These are phyloP conservation scores for Picea abies DNA, from an alignment of 83 land plant genomes.

Conservation along the genomic window DNA sequence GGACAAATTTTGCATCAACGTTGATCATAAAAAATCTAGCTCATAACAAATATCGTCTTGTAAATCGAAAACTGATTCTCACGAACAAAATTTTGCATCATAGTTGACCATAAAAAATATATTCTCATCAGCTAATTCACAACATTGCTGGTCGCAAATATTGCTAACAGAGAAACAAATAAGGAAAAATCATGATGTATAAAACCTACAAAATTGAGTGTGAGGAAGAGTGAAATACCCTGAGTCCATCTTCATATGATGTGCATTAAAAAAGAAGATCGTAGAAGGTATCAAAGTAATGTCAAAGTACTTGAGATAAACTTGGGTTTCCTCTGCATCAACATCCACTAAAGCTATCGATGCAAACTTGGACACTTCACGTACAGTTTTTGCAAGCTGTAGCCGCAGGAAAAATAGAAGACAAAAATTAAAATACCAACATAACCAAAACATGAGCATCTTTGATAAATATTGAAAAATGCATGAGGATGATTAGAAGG, in stretches of 20 bases:
- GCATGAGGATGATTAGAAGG: background rate
- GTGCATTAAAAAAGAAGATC: constrained; percentile 97
- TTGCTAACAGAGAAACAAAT: background rate
- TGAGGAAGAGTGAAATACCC: constrained; percentile 39
- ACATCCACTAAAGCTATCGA: constrained; percentile 74
- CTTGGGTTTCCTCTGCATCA: constrained; percentile 80
- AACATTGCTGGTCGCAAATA: background rate
- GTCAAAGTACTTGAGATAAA: constrained; percentile 90
- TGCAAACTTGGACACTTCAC: constrained; percentile 85
- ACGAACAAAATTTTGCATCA: background rate
- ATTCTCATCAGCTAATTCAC: background rate
- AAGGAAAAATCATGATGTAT: background rate
- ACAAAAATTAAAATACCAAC: constrained; percentile 7
- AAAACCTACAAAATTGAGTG: background rate
- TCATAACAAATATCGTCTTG: too few species aligned
- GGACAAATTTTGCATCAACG: background rate
- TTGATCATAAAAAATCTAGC: too few species aligned
- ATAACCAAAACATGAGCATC: background rate
- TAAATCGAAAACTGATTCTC: too few species aligned
- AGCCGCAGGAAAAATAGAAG: background rate
- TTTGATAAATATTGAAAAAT: background rate
- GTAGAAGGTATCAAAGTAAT: constrained; percentile 86
- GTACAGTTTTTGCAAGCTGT: constrained; percentile 68
- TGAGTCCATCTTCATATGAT: constrained; percentile 99
- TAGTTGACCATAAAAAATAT: too few species aligned